A percentile compares a stretch with the other conserved stretches of the same genome.
phyloP scores from a whole-genome alignment of 129 eudicot genomes.

The Helianthus tuberosus region DNA sequence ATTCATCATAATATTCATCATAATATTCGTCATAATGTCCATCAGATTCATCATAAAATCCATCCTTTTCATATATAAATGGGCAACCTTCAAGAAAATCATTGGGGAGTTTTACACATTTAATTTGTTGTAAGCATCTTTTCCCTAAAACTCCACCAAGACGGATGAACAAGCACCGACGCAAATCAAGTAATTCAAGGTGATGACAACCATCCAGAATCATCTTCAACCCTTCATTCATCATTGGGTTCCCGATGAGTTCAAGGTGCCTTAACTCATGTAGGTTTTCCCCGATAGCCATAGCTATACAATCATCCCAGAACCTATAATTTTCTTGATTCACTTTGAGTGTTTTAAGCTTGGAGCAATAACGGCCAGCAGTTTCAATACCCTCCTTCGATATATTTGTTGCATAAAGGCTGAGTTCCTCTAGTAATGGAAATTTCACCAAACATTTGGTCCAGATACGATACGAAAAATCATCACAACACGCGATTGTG shows the following conservation, averaged over 20 bases:
- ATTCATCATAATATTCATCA: neutral
- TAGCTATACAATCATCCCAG: neutral
- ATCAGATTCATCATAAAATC: neutral
- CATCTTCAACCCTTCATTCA: constrained; percentile 18
- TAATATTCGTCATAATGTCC: neutral
- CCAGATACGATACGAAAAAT: neutral
- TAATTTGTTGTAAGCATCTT: neutral
- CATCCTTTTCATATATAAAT: neutral
- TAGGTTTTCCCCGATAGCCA: neutral
- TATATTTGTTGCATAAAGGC: neutral
- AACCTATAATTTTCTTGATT: neutral
- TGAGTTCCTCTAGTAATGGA: constrained; percentile 13
- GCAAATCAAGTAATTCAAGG: constrained; percentile 12
- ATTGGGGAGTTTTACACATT: neutral
- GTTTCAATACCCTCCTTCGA: neutral
- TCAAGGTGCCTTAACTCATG: constrained; percentile 16
- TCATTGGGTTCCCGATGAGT: neutral
- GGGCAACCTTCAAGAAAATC: neutral
- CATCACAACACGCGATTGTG: neutral
- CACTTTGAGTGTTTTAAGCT: constrained; percentile 6
- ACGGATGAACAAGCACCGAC: neutral
- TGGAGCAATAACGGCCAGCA: constrained; percentile 11
- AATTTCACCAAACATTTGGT: neutral
- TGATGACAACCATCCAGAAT: constrained; percentile 16
- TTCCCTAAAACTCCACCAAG: neutral